Evolutionary conservation across 2,329 filamentous ascomycete genomes (phyloP).

Genomic region (Neophaeococcomyces aloes): DNA sequence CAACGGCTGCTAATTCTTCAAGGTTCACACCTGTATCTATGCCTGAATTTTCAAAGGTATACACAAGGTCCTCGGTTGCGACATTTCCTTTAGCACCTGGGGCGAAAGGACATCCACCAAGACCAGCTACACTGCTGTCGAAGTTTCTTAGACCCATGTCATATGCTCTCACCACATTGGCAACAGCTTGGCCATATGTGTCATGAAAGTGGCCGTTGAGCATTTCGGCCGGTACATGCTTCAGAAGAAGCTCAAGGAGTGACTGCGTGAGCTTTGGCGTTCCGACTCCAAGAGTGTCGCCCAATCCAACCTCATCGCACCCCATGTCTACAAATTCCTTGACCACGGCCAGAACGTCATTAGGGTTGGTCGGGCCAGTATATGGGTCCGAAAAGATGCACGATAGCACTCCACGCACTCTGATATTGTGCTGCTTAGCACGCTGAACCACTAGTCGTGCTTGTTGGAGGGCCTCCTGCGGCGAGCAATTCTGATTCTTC

Average conservation of each 20-base stretch:
- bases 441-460: slow-evolving; percentile 25
- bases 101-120: slow-evolving; percentile 77
- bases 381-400: slow-evolving; percentile 37
- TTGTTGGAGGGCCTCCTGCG: slow-evolving; percentile 29
- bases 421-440: slow-evolving; percentile 24
- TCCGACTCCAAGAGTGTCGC: slow-evolving; percentile 85
- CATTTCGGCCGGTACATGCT: slow-evolving; percentile 56
- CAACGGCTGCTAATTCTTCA: slow-evolving; percentile 56
- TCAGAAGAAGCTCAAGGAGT: slow-evolving; percentile 26
- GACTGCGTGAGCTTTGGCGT: slow-evolving; percentile 38
- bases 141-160: slow-evolving; percentile 70
- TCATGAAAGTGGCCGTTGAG: slow-evolving; percentile 82
- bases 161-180: slow-evolving; percentile 67
- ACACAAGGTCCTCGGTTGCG: slow-evolving; percentile 72
- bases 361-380: slow-evolving; percentile 43
- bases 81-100: slow-evolving; percentile 81
- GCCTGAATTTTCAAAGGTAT: slow-evolving; percentile 46
- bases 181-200: slow-evolving; percentile 75
- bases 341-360: slow-evolving; percentile 40
- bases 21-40: slow-evolving; percentile 40
- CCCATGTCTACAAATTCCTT: slow-evolving; percentile 68
- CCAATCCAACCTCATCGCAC: slow-evolving; percentile 80
- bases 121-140: slow-evolving; percentile 66
- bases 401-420: slow-evolving; percentile 31
- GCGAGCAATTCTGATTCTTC: slow-evolving; percentile 33